These are phyloP conservation scores for Eucalyptus cloeziana DNA, from an alignment of 345 rosid genomes.

Conservation along the genomic window DNA sequence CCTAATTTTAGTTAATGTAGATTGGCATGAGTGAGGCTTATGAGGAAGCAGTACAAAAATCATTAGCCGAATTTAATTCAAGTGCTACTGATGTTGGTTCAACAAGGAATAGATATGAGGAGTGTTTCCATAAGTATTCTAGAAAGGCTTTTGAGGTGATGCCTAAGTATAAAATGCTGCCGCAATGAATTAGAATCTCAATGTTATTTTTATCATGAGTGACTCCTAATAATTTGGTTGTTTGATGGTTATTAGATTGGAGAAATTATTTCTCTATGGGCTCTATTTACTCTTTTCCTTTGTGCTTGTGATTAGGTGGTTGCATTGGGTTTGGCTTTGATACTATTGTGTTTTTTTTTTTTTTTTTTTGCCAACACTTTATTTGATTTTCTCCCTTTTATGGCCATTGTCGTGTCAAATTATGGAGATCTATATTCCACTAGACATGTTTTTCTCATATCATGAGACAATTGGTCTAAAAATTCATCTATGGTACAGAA, in stretches of 20 bases:
- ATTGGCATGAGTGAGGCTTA: conserved; percentile 72
- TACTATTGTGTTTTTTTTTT: neutral
- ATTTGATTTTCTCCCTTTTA: neutral
- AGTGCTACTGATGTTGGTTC: conserved; percentile 71
- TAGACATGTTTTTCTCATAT: neutral
- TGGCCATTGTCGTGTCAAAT: neutral
- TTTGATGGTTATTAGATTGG: neutral
- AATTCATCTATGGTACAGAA: neutral
- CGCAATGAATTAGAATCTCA: neutral
- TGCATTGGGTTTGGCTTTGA: neutral
- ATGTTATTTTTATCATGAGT: neutral
- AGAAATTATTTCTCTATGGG: neutral
- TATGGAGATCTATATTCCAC: neutral
- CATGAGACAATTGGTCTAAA: neutral
- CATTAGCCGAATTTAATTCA: conserved; percentile 50
- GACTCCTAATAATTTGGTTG: neutral
- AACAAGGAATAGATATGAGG: conserved; percentile 71
- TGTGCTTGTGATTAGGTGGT: neutral
- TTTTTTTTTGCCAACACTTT: neutral
- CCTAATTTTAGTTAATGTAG: conserved; percentile 19
- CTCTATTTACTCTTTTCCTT: neutral
- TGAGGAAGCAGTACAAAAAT: conserved; percentile 68
- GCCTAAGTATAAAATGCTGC: neutral
- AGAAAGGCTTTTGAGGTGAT: conserved; percentile 67
- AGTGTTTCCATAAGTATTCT: conserved; percentile 64